Base-by-base conservation (phyloP, 306 rosid genomes). In the Cicer pinnatifidum region DNA sequence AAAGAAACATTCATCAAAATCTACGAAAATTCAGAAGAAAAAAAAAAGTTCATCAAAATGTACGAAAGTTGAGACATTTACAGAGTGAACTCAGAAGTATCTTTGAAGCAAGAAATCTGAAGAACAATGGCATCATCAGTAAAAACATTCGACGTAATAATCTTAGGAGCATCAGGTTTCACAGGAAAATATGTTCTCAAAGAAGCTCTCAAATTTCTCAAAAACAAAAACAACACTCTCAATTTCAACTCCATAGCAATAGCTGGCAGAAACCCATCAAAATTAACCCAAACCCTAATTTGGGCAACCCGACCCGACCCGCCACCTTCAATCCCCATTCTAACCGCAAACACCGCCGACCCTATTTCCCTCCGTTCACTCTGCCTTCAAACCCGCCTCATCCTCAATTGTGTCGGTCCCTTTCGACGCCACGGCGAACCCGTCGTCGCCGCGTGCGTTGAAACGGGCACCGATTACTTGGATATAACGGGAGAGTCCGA, bases 391-490 rank as follows among this genome's bases (percentile, higher is more conserved):
- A 83, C 98, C 46, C 86, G 80, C 63, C 87, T 93, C 70, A 64
- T 93, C 48, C 93, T 93, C 88, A 93, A 86, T 81, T 93, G 98
- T 71, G 98, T 91, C 7, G 98, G 98, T 0, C 98, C 98, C 40
- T 93, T 86, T 71, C 97, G 97, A 69, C 92, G 75, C 78, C 84
- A 89, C 71, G 98, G 98, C 53, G 92, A 83, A 40, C 80, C 93
- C 0, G 93, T 93, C 11, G 93, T 86, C 9, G 84, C 90, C 2
- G 96, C 98, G 0, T 93, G 98, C 71, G 91, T 38, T 0, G 89
- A 80, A 16, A 11, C 82, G 5, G 97, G 97, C 0, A 88, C 92
- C 40, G 94, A 93, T 75, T 93, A 93, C 76, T 76, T 91, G 72
- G 98, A 89, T 45, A 86, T 93, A n/a, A 85, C 89, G 12, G 98